Base-by-base conservation (phyloP, 352 stramenopile species). In the Globisporangium radiosum region DNA sequence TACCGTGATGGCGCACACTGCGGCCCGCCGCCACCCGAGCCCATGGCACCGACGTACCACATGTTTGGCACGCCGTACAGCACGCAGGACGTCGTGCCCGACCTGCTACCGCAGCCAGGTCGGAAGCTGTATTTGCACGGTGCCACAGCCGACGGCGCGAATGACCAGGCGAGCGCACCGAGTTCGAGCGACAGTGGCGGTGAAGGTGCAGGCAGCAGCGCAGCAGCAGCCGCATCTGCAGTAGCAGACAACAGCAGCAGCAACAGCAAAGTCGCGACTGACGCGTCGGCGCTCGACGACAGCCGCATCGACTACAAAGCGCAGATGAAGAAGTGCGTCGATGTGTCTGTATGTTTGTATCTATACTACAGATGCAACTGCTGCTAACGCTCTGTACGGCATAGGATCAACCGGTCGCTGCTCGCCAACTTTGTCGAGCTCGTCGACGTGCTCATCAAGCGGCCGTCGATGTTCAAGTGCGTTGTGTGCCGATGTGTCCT, bases 51-150 rank as follows among this genome's bases (percentile, higher is more conserved):
- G 47, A 87, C 75, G 59, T 94, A 94, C 54, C 81, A 94, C 75
- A 90, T 90, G 74, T 94, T 94, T 58, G 85, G 85, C 45, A 88
- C 80, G 50, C 81, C 85, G 6, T 94, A 85, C 70, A 90, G 78
- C 67, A 94, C 85, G 51, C 68, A 89, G 70, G 85, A 94, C 72
- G 72, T 72, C 9, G 81, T 92, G 56, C 85, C 85, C 0, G 81
- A 94, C 51, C 71, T 94, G 58, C 69, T 94, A 17, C 75, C 72
- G 0, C 59, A 81, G 61, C 66, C 75, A 50, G 71, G 71, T 36
- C 76, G 81, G 52, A 92, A 92, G 65, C 63, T 92, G 10, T 92
- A 92, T 47, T 43, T 71, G 54, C 17, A 44, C 7, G 37, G 42
- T 1, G 45, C 19, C 1, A 50, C 8, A 5, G 47, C 52, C 2